Base-by-base conservation (phyloP, 2,329 filamentous ascomycete genomes). In the Alternaria angustiovoidea region DNA sequence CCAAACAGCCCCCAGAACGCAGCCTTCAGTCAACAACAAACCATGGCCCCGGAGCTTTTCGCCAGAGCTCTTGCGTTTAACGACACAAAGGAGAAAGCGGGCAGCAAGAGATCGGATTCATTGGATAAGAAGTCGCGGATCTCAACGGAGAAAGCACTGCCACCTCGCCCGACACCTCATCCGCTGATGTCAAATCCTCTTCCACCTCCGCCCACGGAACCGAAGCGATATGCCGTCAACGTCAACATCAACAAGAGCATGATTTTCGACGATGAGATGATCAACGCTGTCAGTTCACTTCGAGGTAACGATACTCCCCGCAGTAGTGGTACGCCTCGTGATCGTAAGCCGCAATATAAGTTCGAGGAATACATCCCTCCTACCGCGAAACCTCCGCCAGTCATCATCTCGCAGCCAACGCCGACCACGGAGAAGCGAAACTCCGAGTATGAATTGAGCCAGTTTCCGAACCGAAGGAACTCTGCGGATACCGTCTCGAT, bases 231-330 rank as follows among this genome's bases (percentile, higher is more conserved):
- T 48, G 67, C 70, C 3, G 58, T 72, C 28, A 72, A 72, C 11
- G 70, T 72, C 41, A 72, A 65, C 30, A 72, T 72, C 51, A 70
- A 71, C 49, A 72, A 72, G 54, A 72, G 70, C 59, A 72, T 70
- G 65, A 69, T 72, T 2, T 70, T 72, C 30, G 70, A 72, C 28
- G 68, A 72, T 24, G 58, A 66, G 20, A 64, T 66, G 61, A 68
- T 68, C 51, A 62, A 62, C n/a, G 62, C 63, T 22, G 66, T 64
- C 11, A 64, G 53, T 48, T 36, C 62, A 24, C 26, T 62, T 32
- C 65, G 54, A 46, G 48, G 58, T 28, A 57, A 59, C 43, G 60
- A 61, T 38, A 58, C 66, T 46, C 54, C 55, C n/a, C 54, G 61
- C 7, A 57, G 59, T 9, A 47, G 59, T 30, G 48, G n/a, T 9